Conservation (phyloP, 2,329 filamentous ascomycete species). For the Fusarium coffeatum region DNA sequence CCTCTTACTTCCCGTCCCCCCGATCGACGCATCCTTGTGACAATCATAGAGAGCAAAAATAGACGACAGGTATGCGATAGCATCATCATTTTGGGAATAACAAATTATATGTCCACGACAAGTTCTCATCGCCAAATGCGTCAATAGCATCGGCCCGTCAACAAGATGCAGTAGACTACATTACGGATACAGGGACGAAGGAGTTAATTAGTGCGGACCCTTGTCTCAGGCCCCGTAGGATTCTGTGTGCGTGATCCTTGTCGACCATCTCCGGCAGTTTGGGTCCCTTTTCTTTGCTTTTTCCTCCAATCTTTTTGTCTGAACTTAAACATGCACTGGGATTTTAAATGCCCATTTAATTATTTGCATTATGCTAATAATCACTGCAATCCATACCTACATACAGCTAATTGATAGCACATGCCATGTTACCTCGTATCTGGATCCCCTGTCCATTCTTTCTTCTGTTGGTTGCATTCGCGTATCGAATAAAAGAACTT, state of each 20-base stretch:
- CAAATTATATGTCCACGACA: background rate
- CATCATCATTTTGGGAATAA: background rate
- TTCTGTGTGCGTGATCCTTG: constrained; percentile 5
- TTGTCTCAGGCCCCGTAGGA: background rate
- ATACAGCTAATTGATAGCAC: background rate
- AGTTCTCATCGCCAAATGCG: background rate
- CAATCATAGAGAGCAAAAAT: constrained; percentile 4
- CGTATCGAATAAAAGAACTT: constrained; percentile 25
- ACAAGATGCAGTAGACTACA: background rate
- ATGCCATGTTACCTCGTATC: background rate
- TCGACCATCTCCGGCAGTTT: constrained; percentile 10
- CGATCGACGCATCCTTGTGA: constrained; percentile 22
- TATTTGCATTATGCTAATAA: background rate
- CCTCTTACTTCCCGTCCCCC: background rate
- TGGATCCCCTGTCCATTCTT: background rate
- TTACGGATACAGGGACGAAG: background rate
- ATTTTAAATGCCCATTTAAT: background rate
- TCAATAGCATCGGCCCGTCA: constrained; percentile 20
- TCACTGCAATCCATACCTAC: background rate
- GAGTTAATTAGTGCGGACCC: constrained; percentile 12
- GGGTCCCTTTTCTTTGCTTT: constrained; percentile 24
- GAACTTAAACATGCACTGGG: background rate
- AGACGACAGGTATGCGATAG: background rate
- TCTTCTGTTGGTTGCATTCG: constrained; percentile 19
- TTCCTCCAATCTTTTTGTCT: background rate